Percentiles rank a stretch among this genome's conserved stretches.
Evolutionary conservation across 2,329 filamentous ascomycete genomes (phyloP).

Genomic region (Epichloe sibirici): DNA sequence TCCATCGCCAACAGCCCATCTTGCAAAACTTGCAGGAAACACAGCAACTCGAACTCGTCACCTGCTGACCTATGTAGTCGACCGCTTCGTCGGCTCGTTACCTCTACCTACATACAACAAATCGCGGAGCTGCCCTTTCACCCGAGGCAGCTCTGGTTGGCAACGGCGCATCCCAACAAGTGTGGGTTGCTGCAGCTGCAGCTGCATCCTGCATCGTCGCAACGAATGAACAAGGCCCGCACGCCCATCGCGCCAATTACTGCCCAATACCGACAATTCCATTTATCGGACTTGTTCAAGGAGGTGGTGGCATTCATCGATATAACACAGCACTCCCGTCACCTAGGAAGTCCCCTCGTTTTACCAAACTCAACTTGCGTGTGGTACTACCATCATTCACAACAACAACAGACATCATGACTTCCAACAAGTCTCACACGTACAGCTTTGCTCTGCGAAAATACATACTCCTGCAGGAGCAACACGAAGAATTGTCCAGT

Average conservation of each 20-base stretch:
- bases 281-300: background rate
- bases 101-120: background rate
- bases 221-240: background rate
- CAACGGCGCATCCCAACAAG: background rate
- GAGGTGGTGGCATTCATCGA: slow-evolving; percentile 7
- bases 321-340: background rate
- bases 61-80: background rate
- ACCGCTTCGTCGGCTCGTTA: background rate
- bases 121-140: background rate
- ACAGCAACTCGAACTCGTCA: background rate
- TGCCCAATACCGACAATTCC: slow-evolving; percentile 2
- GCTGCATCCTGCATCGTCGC: slow-evolving; percentile 4
- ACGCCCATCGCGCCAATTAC: background rate
- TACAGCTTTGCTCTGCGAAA: slow-evolving; percentile 39
- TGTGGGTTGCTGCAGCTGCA: slow-evolving; percentile 5
- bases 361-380: background rate
- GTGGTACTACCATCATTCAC: background rate
- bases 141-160: slow-evolving; percentile 5
- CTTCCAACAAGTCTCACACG: slow-evolving; percentile 15
- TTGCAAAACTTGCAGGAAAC: background rate
- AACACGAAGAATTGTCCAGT: slow-evolving; percentile 39
- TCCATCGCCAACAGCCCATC: background rate
- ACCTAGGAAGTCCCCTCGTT: background rate
- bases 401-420: slow-evolving; percentile 15
- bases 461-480: slow-evolving; percentile 40